Evolutionary conservation across 225 moss, liverwort and hornwort genomes (phyloP), one percentile per base, ranked within the genome.

Genomic region (Bryoerythrophyllum caledonicum): DNA sequence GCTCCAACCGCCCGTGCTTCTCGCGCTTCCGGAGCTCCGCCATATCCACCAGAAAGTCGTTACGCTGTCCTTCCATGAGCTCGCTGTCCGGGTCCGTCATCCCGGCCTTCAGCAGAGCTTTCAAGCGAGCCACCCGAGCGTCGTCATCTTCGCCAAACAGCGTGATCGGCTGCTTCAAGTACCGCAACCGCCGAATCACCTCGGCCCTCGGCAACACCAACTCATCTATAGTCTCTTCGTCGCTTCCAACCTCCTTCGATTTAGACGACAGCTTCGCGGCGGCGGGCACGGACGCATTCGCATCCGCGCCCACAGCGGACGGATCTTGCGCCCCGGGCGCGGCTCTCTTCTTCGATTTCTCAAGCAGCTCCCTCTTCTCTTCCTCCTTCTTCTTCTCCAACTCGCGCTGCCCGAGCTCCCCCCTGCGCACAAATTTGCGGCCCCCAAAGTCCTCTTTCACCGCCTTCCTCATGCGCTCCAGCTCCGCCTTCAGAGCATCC

Each of bases 21-120:
- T 99, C 93, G 34, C 93, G 89, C 90, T 95, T 95, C 79, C 91
- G 86, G 4, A 99, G 81, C 77, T 99, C 95, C 68, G 91, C 87
- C 87, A 99, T 95, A 63, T 99, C 99, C 81, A 86, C 85, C 43
- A 99, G 74, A 68, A 99, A 99, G 56, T 95, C 99, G 72, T 99
- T 99, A 59, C 93, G 85, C 76, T 99, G 99, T 3, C 99, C 99
- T 81, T 95, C 95, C 99, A 99, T 99, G 64, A 99, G 73, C 78
- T 99, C 99, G 70, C 89, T 92, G 71, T 99, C 99, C 1, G 72
- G 88, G 49, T 94, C 93, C 15, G 88, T 77, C 57, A 94, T 88
- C 54, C 95, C 99, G 14, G 91, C 91, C 82, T 93, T 99, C 59
- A 95, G 79, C 2, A 99, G 85, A 14, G 91, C 89, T 77, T 91